These are phyloP conservation scores for Pichia sp. DNA, from an alignment of 1,139 yeast species.

Conservation along the genomic window DNA sequence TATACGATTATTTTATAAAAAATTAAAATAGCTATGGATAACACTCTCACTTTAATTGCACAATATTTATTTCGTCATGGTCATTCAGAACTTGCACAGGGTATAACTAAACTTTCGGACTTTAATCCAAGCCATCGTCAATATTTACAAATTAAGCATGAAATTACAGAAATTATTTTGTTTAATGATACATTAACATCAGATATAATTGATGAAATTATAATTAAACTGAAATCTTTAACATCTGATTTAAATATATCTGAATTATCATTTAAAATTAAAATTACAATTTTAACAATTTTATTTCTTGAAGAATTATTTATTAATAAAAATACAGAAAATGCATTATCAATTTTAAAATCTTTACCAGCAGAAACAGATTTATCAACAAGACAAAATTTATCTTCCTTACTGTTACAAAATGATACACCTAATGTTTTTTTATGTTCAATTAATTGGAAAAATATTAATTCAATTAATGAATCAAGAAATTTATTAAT, in stretches of 20 bases:
- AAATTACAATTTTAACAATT: constrained; percentile 1
- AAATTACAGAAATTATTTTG: constrained; percentile 1
- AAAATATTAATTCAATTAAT: constrained; percentile 8
- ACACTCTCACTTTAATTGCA: constrained; percentile 12
- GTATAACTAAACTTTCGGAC: constrained; percentile 5
- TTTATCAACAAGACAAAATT: constrained; percentile 10
- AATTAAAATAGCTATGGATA: constrained; percentile 1
- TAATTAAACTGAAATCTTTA: neutral
- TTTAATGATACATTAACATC: neutral
- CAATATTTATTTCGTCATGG: constrained; percentile 7
- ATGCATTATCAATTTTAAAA: constrained; percentile 42
- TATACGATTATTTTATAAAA: neutral
- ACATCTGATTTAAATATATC: neutral
- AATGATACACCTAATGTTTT: constrained; percentile 5
- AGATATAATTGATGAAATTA: neutral
- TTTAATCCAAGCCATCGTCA: constrained; percentile 2
- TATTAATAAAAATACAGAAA: constrained; percentile 29
- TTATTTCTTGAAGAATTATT: constrained; percentile 36
- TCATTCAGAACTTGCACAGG: constrained; percentile 2
- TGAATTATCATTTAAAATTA: constrained; percentile 1
- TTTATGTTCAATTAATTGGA: constrained; percentile 28
- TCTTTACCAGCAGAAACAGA: constrained; percentile 21
- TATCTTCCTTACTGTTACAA: constrained; percentile 23
- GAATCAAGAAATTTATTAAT: constrained; percentile 38
- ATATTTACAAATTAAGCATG: constrained; percentile 5